A percentile compares a stretch with the other conserved stretches of the same genome.
Evolutionary conservation across 2,329 filamentous ascomycete genomes (phyloP).

Genomic region (Cryphonectria nitschkei): DNA sequence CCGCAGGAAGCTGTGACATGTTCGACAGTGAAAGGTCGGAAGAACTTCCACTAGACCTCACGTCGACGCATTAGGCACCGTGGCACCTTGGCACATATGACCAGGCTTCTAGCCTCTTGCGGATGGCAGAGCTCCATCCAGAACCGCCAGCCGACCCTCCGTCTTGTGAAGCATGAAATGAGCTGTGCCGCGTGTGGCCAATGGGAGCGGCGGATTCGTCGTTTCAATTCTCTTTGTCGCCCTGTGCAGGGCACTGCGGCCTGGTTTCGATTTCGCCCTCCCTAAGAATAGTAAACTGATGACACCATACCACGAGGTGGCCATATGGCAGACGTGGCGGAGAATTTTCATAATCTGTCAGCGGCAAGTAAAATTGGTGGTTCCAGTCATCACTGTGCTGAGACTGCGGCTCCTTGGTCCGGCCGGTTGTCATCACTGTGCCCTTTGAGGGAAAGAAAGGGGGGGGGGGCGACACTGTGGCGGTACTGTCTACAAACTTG

Average conservation of each 20-base stretch:
- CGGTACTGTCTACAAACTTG: neutral
- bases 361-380: conserved; percentile 14
- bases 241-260: conserved; percentile 1
- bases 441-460: neutral
- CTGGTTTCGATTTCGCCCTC: conserved; percentile 12
- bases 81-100: conserved; percentile 31
- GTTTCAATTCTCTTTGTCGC: conserved; percentile 15
- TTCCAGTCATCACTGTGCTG: conserved; percentile 14
- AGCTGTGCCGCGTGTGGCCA: conserved; percentile 6
- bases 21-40: conserved; percentile 27
- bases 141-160: conserved; percentile 20
- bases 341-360: conserved; percentile 12
- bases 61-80: conserved; percentile 29
- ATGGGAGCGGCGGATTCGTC: conserved; percentile 18
- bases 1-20: conserved; percentile 30
- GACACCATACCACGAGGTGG: conserved; percentile 18
- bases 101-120: conserved; percentile 28
- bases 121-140: conserved; percentile 2
- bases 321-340: conserved; percentile 13
- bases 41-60: conserved; percentile 15
- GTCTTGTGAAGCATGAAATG: conserved; percentile 8
- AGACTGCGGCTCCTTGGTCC: neutral
- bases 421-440: neutral
- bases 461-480: neutral
- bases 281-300: conserved; percentile 26